These are phyloP conservation scores for Xanthoconium separans DNA, from an alignment of 1,284 basidiomycete species.

Conservation along the genomic window DNA sequence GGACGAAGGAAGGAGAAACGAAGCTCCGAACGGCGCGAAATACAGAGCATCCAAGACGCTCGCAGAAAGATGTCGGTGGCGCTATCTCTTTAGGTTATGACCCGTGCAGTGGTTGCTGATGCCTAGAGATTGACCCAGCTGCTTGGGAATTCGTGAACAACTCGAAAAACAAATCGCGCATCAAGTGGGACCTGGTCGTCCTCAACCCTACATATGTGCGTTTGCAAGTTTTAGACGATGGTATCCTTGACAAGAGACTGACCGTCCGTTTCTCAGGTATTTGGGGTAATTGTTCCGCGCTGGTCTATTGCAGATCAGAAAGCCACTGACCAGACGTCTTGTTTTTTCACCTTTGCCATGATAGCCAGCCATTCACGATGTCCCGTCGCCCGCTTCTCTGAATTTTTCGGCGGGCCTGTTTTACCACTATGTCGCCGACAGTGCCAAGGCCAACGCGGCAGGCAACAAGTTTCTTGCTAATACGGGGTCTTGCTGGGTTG, in stretches of 20 bases:
- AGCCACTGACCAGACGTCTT: too few species aligned
- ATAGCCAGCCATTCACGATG: conserved; percentile 50
- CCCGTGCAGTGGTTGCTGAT: neutral
- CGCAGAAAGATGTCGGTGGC: conserved; percentile 54
- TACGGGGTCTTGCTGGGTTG: conserved; percentile 37
- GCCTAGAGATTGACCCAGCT: conserved; percentile 22
- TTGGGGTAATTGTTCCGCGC: conserved; percentile 31
- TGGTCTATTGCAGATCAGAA: too few species aligned
- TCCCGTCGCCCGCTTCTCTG: conserved; percentile 36
- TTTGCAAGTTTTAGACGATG: neutral
- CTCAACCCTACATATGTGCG: conserved; percentile 59
- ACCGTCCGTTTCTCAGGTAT: conserved; percentile 23
- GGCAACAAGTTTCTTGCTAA: conserved; percentile 31
- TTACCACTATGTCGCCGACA: conserved; percentile 35
- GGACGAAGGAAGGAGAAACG: conserved; percentile 45
- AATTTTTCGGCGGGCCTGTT: conserved; percentile 46
- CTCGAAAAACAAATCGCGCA: conserved; percentile 43
- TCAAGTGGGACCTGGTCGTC: conserved; percentile 53
- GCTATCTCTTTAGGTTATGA: neutral
- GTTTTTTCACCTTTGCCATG: too few species aligned
- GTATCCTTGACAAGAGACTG: neutral
- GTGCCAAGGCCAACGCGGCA: conserved; percentile 14
- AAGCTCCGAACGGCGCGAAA: conserved; percentile 42
- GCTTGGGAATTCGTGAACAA: conserved; percentile 57
- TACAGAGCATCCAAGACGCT: conserved; percentile 68